Percentiles rank a stretch among this genome's conserved stretches.
These are phyloP conservation scores for Russula lepida DNA, from an alignment of 768 basidiomycete genomes.

Conservation along the genomic window DNA sequence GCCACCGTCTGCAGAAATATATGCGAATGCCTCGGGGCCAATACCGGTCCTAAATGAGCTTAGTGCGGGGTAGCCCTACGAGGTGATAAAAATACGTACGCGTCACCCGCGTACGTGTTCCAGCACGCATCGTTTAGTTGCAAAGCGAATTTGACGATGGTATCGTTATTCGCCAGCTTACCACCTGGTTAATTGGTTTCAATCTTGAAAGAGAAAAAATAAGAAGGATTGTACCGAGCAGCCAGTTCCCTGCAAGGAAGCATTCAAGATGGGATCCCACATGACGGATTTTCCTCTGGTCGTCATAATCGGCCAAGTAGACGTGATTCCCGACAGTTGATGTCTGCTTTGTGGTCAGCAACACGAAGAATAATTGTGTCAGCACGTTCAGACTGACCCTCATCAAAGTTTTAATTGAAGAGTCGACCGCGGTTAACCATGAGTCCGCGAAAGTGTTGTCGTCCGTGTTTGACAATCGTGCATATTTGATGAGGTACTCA, in stretches of 20 bases:
- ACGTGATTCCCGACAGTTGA: slow-evolving; percentile 55
- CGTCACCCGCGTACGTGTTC: slow-evolving; percentile 71
- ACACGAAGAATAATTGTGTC: neutral
- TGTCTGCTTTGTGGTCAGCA: slow-evolving; percentile 31
- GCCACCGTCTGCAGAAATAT: slow-evolving; percentile 50
- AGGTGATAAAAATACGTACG: slow-evolving; percentile 34
- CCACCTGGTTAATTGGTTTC: slow-evolving; percentile 39
- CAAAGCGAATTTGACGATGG: slow-evolving; percentile 56
- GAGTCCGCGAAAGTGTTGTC: slow-evolving; percentile 55
- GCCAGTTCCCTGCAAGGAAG: slow-evolving; percentile 71
- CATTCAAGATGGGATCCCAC: slow-evolving; percentile 69
- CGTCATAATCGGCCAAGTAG: slow-evolving; percentile 61
- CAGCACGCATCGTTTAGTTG: slow-evolving; percentile 64
- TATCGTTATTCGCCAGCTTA: slow-evolving; percentile 57
- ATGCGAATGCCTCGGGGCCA: slow-evolving; percentile 65
- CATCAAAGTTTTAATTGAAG: slow-evolving; percentile 52
- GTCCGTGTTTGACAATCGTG: slow-evolving; percentile 59
- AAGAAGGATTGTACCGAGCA: slow-evolving; percentile 39
- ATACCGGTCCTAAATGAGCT: slow-evolving; percentile 55
- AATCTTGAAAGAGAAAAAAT: neutral
- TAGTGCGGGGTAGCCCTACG: neutral
- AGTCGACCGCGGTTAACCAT: slow-evolving; percentile 65
- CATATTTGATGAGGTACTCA: slow-evolving; percentile 67
- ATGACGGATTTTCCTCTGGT: slow-evolving; percentile 33
- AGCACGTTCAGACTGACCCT: slow-evolving; percentile 31